These are phyloP conservation scores for Hemileccinum impolitum DNA, from an alignment of 768 basidiomycete species.

Conservation along the genomic window DNA sequence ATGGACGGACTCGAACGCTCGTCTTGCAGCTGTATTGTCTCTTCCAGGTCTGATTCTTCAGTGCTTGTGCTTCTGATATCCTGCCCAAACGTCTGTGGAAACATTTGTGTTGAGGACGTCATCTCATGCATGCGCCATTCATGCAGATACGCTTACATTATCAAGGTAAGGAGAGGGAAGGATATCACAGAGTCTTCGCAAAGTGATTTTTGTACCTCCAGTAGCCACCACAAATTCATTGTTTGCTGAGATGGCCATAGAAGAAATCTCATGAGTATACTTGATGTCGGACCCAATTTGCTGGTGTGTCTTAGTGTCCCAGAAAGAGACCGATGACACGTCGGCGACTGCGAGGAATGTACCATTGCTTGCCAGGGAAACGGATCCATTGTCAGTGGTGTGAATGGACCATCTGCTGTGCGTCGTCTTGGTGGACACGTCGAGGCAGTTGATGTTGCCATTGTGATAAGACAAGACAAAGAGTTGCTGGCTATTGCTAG, in stretches of 20 bases:
- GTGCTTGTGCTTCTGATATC: not conserved
- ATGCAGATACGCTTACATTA: too few species aligned
- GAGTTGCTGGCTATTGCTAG: not conserved
- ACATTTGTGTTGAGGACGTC: not conserved
- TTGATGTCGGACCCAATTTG: not conserved
- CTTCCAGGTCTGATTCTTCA: not conserved
- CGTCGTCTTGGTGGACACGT: not conserved
- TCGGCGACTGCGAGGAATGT: not conserved
- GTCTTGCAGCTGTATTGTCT: not conserved
- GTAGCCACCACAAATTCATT: conserved; percentile 2
- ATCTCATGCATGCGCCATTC: not conserved
- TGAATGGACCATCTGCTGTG: conserved; percentile 1
- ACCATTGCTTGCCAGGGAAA: not conserved
- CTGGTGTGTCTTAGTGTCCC: conserved; percentile 1
- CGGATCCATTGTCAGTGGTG: not conserved
- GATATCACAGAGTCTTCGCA: not conserved
- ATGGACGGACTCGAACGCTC: not conserved
- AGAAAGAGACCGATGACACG: conserved; percentile 3
- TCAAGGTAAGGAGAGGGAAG: not conserved
- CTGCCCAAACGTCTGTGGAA: not conserved
- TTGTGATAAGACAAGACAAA: not conserved
- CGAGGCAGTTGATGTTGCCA: not conserved
- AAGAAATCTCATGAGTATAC: not conserved
- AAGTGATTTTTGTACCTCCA: not conserved
- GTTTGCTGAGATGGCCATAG: conserved; percentile 4